Percentiles rank a stretch among this genome's conserved stretches.
Evolutionary conservation across 2,329 filamentous ascomycete genomes (phyloP).

Genomic region (Colletotrichum abscissum): DNA sequence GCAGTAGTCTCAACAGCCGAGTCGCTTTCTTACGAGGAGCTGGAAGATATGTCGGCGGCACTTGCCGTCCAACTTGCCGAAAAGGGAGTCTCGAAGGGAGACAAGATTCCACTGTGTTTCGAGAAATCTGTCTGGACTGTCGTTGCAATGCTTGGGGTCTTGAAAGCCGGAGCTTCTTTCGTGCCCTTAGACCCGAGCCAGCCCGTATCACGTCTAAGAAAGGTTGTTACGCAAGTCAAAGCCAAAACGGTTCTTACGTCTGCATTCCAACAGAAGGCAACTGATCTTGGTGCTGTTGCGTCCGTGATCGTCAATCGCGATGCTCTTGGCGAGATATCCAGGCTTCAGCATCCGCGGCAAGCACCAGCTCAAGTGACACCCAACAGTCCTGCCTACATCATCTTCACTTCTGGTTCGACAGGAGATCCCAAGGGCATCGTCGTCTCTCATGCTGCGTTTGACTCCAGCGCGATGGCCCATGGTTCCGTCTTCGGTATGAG

Average conservation of each 20-base stretch:
- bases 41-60: slow-evolving; percentile 5
- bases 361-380: neutral
- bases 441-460: slow-evolving; percentile 37
- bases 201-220: slow-evolving; percentile 17
- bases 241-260: slow-evolving; percentile 1
- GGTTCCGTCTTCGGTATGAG: slow-evolving; percentile 10
- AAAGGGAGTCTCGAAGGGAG: neutral
- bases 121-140: slow-evolving; percentile 31
- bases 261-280: slow-evolving; percentile 12
- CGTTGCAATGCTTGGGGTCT: slow-evolving; percentile 20
- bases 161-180: slow-evolving; percentile 21
- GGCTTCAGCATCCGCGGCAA: neutral
- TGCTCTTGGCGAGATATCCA: slow-evolving; percentile 47
- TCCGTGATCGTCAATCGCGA: slow-evolving; percentile 33
- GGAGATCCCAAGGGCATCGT: slow-evolving; percentile 61
- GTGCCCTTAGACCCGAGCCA: slow-evolving; percentile 25
- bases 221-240: neutral
- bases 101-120: slow-evolving; percentile 12
- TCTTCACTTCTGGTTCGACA: slow-evolving; percentile 55
- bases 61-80: neutral
- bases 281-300: neutral
- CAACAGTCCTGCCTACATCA: slow-evolving; percentile 47
- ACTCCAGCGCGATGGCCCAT: slow-evolving; percentile 36
- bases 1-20: neutral
- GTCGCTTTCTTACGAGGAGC: neutral